These are phyloP conservation scores for Niveomyces coronatus DNA, from an alignment of 2,329 filamentous ascomycete genomes.

Conservation along the genomic window DNA sequence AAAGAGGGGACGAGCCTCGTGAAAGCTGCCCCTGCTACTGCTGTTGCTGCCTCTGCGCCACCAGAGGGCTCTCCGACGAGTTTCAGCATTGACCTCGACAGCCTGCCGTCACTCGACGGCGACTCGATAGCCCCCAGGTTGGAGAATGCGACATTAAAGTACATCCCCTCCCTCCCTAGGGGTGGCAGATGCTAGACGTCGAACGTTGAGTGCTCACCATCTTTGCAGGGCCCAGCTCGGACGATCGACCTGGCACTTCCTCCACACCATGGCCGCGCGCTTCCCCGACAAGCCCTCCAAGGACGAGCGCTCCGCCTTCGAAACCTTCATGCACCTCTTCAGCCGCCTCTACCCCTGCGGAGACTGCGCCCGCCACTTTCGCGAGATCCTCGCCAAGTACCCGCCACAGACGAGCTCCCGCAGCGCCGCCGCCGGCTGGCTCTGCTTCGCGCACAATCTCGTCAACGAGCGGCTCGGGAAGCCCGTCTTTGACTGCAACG, in stretches of 20 bases:
- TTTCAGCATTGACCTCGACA: constrained; percentile 29
- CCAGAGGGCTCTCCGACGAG: constrained; percentile 15
- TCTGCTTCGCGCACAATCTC: constrained; percentile 57
- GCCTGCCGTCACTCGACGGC: constrained; percentile 45
- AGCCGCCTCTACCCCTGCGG: constrained; percentile 61
- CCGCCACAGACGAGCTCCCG: constrained; percentile 56
- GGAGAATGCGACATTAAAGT: constrained; percentile 75
- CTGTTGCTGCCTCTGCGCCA: constrained; percentile 12
- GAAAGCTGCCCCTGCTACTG: too few relatives aligned
- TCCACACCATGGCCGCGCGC: constrained; percentile 61
- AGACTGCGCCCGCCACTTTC: constrained; percentile 60
- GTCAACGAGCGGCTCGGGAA: constrained; percentile 57
- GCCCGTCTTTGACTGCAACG: constrained; percentile 52
- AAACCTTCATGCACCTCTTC: constrained; percentile 56
- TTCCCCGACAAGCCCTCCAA: constrained; percentile 55
- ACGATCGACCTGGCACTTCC: constrained; percentile 57
- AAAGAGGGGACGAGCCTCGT: too few relatives aligned
- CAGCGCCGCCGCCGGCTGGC: constrained; percentile 55
- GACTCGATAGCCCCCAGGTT: constrained; percentile 70
- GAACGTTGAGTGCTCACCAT: constrained; percentile 1
- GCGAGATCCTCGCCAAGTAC: constrained; percentile 47
- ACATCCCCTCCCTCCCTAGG: constrained; percentile 17
- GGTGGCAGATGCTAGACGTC: neutral
- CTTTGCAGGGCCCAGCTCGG: constrained; percentile 49
- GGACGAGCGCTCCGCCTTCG: constrained; percentile 52